Evolutionary conservation across 1,139 yeast species (phyloP).

Genomic region (Saccharomyces pastorianus): DNA sequence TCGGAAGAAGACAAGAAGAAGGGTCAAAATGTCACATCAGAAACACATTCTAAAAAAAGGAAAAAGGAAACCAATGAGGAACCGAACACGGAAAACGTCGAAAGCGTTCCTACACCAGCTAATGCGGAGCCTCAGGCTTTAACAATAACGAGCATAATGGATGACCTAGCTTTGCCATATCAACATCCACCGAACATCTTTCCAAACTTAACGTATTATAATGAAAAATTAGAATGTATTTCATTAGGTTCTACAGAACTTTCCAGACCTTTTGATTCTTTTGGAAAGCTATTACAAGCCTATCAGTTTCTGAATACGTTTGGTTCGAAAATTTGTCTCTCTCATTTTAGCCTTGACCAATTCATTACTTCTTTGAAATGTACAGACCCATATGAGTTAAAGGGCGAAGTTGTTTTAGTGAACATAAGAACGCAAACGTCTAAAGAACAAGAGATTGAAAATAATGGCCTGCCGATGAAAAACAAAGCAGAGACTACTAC

Average conservation of each 20-base stretch:
- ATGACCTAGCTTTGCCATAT: conserved; percentile 32
- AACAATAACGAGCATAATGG: conserved; percentile 29
- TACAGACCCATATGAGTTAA: conserved; percentile 22
- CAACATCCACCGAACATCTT: conserved; percentile 18
- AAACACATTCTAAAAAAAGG: conserved; percentile 7
- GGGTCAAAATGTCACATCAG: not conserved
- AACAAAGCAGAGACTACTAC: not conserved
- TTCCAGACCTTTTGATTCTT: conserved; percentile 11
- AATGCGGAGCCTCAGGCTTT: conserved; percentile 11
- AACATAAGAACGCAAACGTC: conserved; percentile 30
- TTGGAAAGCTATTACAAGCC: conserved; percentile 24
- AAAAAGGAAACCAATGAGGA: conserved; percentile 10
- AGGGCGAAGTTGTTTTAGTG: conserved; percentile 27
- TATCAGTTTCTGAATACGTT: conserved; percentile 30
- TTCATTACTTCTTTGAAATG: conserved; percentile 26
- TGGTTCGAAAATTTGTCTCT: conserved; percentile 19
- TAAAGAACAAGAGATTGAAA: not conserved
- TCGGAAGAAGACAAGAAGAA: conserved; percentile 11
- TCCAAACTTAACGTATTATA: conserved; percentile 16
- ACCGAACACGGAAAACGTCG: conserved; percentile 2
- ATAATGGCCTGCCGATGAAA: not conserved
- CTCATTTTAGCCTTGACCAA: conserved; percentile 27
- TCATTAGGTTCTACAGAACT: conserved; percentile 6
- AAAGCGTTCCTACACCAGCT: conserved; percentile 3
- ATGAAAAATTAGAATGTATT: conserved; percentile 17